Base-by-base conservation (phyloP, 306 rosid species). In the Sphenostylis stenocarpa region DNA sequence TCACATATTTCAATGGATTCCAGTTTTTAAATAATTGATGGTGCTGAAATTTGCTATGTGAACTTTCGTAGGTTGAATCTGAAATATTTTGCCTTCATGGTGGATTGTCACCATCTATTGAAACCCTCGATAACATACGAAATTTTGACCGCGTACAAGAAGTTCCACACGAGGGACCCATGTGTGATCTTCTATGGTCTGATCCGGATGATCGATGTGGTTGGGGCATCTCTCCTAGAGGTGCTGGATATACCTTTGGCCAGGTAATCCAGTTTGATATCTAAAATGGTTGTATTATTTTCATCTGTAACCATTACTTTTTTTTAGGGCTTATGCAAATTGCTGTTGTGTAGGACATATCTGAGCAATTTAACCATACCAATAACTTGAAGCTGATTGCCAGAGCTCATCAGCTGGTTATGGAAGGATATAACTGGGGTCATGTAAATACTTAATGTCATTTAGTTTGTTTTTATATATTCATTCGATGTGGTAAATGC, bases 361-460 rank as follows among this genome's bases (percentile, higher is more conserved):
- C 98, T 2, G 97, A 94, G 88, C 97, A 94, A 83, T 94, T 91
- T 79, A 94, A 91, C 85, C 98, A 94, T 77, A 90, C 92, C 76
- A 94, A 94, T 82, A 90, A 83, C 88, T 85, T 94, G 80, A 94
- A 91, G 85, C 88, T 94, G 85, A 91, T 94, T 80, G 94, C 98
- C n/a, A 87, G 98, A 83, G 98, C 98, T 53, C 98, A 94, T 77
- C 98, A 94, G 87, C 92, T 94, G 86, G 98, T 94, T 72, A 94
- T 94, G 98, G 98, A 94, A 83, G 98, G 98, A 77, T 94, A 86
- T 76, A 91, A 91, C 87, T 91, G 97, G 97, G 96, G 94, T 48
- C 98, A 94, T 83, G 98, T 94, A 84, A 85, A 79, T 73, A 23
- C 73, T 44, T 67, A n/a, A 44, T 45, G 74, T 48, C 57, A 29